Base-by-base conservation (phyloP, 192 early-diverging fungal genomes). In the Rhizophagus clarus region DNA sequence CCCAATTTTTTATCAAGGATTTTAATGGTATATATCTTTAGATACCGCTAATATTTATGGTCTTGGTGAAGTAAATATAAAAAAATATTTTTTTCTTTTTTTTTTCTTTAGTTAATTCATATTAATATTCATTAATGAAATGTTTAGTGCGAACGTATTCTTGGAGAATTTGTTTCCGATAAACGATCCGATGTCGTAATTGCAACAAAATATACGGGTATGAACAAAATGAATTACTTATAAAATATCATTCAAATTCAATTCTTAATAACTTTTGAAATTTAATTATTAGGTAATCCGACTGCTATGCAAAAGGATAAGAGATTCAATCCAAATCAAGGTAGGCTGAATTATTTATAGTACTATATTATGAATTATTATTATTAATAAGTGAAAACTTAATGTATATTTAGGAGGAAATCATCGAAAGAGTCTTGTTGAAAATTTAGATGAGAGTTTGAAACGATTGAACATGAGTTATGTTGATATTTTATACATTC, bases 101-200 rank as follows among this genome's bases (percentile, higher is more conserved):
- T 69, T 37, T 37, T 20, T 20, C 2, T 5, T 34, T 3, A 42
- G 9, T 10, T 10, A 42, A n/a, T n/a, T 3, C 8, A 42, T 34
- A 29, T 32, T 29, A 34, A 68, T 32, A 20, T 17, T 37, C 9
- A 64, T 26, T 26, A 51, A 34, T 61, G 1, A 42, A 42, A 42
- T 56, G 6, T 51, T 9, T 76, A 69, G 67, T 15, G 67, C 11
- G 89, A 90, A 79, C 12, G 47, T 1, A 80, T 88, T 63, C 69
- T 89, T 6, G 88, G 89, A 26, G 78, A 84, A 47, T 87, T 82
- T 63, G 67, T 90, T 32, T 28, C 61, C 10, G 56, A 83, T 60
- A 86, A 86, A 37, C 87, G 88, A 29, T 83, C 84, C 34, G 81
- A 88, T 37, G 77, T 89, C 20, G 83, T 88, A 10, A 49, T 89